Conservation (phyloP, 2,329 filamentous ascomycete species). For the Talaromyces verruculosus region DNA sequence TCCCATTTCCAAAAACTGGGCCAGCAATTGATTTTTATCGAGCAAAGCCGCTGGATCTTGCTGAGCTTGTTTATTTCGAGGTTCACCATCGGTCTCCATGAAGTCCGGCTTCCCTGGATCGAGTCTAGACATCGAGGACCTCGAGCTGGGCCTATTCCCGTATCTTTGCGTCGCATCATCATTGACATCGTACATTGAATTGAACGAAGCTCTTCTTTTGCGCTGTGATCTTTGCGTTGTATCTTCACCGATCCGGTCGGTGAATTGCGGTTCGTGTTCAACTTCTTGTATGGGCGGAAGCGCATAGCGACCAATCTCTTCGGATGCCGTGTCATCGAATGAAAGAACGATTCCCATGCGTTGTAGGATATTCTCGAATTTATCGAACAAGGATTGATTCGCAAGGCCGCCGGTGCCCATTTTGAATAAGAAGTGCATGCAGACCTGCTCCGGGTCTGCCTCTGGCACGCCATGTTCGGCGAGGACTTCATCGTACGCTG, state of each 20-base stretch:
- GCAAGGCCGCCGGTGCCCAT: constrained; percentile 63
- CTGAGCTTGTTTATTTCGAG: constrained; percentile 22
- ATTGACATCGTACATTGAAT: constrained; percentile 52
- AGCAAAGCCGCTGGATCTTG: constrained; percentile 27
- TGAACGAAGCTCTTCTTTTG: constrained; percentile 55
- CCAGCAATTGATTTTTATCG: constrained; percentile 40
- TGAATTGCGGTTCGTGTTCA: constrained; percentile 23
- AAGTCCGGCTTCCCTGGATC: constrained; percentile 41
- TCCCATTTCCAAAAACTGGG: constrained; percentile 42
- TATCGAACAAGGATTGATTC: constrained; percentile 62
- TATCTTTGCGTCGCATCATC: constrained; percentile 52
- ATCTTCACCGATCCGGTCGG: constrained; percentile 29
- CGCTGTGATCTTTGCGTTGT: constrained; percentile 34
- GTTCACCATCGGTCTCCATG: constrained; percentile 26
- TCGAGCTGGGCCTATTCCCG: constrained; percentile 42
- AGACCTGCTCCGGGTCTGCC: constrained; percentile 70
- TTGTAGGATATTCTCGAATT: constrained; percentile 67
- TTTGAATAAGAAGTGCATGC: constrained; percentile 75
- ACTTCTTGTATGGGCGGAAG: constrained; percentile 26
- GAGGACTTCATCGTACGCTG: constrained; percentile 76
- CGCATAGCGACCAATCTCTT: constrained; percentile 35
- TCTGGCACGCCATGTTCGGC: constrained; percentile 64
- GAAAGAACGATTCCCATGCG: constrained; percentile 72
- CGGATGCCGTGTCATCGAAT: constrained; percentile 49
- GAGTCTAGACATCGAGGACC: constrained; percentile 46